Evolutionary conservation across 257 asterid genomes (phyloP), one percentile per base, ranked within the genome.

Genomic region (Solanum clarkiae): DNA sequence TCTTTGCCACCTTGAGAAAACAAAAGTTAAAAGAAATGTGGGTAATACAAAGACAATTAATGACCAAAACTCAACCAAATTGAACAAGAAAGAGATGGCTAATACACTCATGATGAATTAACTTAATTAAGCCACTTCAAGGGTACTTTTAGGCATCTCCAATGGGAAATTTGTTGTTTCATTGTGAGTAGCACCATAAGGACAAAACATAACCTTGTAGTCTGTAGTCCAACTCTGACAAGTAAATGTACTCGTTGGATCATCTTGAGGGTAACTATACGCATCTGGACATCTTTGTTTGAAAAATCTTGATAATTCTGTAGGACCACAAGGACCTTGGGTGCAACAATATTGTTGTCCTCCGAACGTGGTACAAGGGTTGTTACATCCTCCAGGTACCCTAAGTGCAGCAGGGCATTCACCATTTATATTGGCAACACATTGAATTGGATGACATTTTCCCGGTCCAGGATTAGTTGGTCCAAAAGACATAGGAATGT

Each of bases 401-500:
- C 85, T 88, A 54, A 90, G 86, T 55, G 72, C 1, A 6, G 3
- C 18, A 1, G 91, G 94, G 18, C 95, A 93, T 80, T 92, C 92
- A 4, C 89, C 90, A 6, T 85, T 89, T 20, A 92, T 89, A 22
- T 88, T 88, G 0, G 88, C 89, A 0, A 86, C 66, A 60, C 95
- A 92, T 47, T 91, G 63, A 4, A 88, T 88, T 49, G 63, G 36
- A 4, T 88, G 87, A 87, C 94, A 90, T 9, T 85, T 22, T 10
- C 86, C 84, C 0, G 89, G 81, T 0, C 79, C 60, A 1, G 68
- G 53, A 6, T 5, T 55, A 26, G 84, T 80, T 10, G 93, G 92
- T 3, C 87, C 86, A 11, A 90, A 90, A 1, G 88, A 92, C 92
- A 91, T 84, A 17, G 94, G 94, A 44, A 92, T 92, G 88, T 94